Evolutionary conservation across 1,139 yeast species (phyloP), one percentile per base, ranked within the genome.

Genomic region (Saccharomyces pastorianus): DNA sequence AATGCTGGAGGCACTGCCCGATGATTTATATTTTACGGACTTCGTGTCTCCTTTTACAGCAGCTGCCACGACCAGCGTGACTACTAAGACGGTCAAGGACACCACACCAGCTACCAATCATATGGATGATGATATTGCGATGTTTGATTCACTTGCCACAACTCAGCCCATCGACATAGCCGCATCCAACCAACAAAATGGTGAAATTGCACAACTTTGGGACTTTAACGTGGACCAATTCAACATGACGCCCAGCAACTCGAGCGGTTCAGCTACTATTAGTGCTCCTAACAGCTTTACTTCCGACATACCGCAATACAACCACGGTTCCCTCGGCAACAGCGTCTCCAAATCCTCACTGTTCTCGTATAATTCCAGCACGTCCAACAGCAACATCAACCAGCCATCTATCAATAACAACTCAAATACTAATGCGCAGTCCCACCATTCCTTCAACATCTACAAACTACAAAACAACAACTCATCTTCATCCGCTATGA

Each of bases 121-220:
- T 20, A 38, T 38, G 44, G 44, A 38, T 13, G 44, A 38, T 6
- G 44, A 38, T 20, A 38, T 38, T 20, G 44, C 44, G 6, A 38
- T 38, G 44, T 38, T 38, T 20, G 44, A 38, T 13, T 42, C 34
- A 6, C 53, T 48, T 5, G 32, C 46, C 20, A 42, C 26, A 17
- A 46, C 51, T 27, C 53, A 47, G 49, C 60, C 59, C 9, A 48
- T 56, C 26, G 55, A 57, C 31, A 38, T 38, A 8, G 51, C 32
- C 31, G 41, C 51, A 4, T 50, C 59, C 3, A 65, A 69, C 55
- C 64, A 65, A 41, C 71, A 69, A 51, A 69, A 68, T 53, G 72
- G 73, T 61, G 73, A 69, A 56, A 68, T 69, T 57, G 71, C 71
- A 2, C 70, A 67, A 26, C 56, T 69, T 17, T 69, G 72, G 72